These are phyloP conservation scores for Thalassiosira profunda DNA, from an alignment of 108 stramenopile species.

Conservation along the genomic window DNA sequence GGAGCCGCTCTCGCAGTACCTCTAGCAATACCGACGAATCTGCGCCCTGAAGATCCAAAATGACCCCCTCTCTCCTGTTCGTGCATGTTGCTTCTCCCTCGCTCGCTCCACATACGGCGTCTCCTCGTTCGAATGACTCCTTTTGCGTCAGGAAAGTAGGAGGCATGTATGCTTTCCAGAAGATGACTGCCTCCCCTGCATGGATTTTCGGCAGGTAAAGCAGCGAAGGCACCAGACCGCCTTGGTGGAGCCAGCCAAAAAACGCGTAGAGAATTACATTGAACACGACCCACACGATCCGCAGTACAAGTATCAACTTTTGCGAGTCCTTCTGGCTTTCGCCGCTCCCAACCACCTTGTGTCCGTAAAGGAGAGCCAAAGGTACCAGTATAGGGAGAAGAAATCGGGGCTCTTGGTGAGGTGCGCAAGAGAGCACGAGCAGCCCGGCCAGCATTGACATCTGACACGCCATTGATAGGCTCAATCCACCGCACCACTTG, in stretches of 20 bases:
- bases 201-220: slow-evolving; percentile 18
- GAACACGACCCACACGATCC: slow-evolving; percentile 62
- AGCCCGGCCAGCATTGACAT: slow-evolving; percentile 56
- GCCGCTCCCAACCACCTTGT: slow-evolving; percentile 4
- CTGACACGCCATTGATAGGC: slow-evolving; percentile 27
- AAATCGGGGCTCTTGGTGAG: slow-evolving; percentile 89
- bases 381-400: slow-evolving; percentile 69
- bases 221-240: slow-evolving; percentile 57
- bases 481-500: too few relatives aligned
- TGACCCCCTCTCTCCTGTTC: slow-evolving; percentile 2
- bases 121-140: too few relatives aligned
- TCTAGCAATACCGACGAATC: slow-evolving; percentile 28
- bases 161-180: slow-evolving; percentile 82
- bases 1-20: slow-evolving; percentile 9
- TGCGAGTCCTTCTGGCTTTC: neutral
- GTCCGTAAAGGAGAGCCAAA: slow-evolving; percentile 52
- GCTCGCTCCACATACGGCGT: neutral
- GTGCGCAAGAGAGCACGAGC: slow-evolving; percentile 66
- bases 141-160: slow-evolving; percentile 72
- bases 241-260: slow-evolving; percentile 81
- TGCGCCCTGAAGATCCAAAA: slow-evolving; percentile 46
- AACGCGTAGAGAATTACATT: slow-evolving; percentile 63
- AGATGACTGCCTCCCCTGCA: slow-evolving; percentile 45
- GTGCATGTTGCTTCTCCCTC: neutral
- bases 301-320: neutral